Evolutionary conservation across 768 basidiomycete species (phyloP).

Genomic region (Leucogyrophana mollusca): DNA sequence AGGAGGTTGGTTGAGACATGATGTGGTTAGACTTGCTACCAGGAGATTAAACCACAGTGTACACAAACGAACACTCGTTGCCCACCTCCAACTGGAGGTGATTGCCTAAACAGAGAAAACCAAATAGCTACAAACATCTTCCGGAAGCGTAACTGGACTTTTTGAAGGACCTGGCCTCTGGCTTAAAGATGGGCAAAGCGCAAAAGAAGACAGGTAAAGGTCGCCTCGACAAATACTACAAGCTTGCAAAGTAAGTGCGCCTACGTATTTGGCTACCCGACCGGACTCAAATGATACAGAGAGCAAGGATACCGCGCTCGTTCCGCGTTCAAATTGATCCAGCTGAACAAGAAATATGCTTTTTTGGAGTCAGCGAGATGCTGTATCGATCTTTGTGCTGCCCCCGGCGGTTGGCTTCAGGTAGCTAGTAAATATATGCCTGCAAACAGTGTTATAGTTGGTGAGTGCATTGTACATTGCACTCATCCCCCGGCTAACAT

Average conservation of each 20-base stretch:
- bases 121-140: too few relatives aligned
- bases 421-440: conserved; percentile 99
- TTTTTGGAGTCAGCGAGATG: conserved; percentile 89
- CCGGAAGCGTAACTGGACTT: too few relatives aligned
- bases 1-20: conserved; percentile 14
- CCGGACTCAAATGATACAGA: conserved; percentile 41
- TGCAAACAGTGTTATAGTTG: conserved; percentile 85
- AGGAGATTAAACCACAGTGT: too few relatives aligned
- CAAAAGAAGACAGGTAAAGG: conserved; percentile 97
- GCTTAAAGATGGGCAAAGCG: conserved; percentile 61
- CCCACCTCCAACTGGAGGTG: too few relatives aligned
- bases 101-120: too few relatives aligned
- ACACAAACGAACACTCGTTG: too few relatives aligned
- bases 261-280: conserved; percentile 3
- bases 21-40: too few relatives aligned
- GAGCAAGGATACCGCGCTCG: conserved; percentile 99
- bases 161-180: too few relatives aligned
- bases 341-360: conserved; percentile 96
- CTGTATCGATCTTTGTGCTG: conserved; percentile 97
- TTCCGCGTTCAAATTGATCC: conserved; percentile 98
- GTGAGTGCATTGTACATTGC: conserved; percentile 39
- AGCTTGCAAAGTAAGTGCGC: conserved; percentile 74
- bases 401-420: conserved; percentile 98
- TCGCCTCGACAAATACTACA: conserved; percentile 96
- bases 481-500: conserved; percentile 9